phyloP scores from a whole-genome alignment of 2,329 filamentous ascomycete species.

The Talaromyces sp. region DNA sequence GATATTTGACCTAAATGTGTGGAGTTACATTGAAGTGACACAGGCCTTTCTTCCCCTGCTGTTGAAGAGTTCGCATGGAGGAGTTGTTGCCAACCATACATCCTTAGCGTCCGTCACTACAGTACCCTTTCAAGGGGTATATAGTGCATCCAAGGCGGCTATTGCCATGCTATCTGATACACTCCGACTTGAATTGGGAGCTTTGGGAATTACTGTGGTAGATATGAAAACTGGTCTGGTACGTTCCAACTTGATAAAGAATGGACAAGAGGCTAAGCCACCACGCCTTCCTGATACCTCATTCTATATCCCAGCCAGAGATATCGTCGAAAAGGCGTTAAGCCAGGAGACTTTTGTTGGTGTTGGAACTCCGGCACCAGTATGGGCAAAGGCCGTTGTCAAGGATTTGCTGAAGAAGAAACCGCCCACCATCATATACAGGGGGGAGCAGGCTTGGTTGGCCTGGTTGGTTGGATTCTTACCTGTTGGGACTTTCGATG shows the following conservation, averaged over 20 bases:
- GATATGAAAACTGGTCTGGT: constrained; percentile 1
- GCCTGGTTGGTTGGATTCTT: neutral
- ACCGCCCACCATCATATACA: constrained; percentile 1
- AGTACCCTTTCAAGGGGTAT: constrained; percentile 5
- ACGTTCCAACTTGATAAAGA: constrained; percentile 1
- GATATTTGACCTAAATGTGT: constrained; percentile 7
- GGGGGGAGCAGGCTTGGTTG: neutral
- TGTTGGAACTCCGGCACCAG: neutral
- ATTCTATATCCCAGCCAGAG: constrained; percentile 2
- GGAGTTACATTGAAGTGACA: neutral
- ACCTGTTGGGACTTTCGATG: constrained; percentile 3
- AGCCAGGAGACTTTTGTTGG: neutral
- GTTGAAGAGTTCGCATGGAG: neutral
- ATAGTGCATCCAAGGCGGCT: constrained; percentile 5
- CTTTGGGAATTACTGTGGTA: constrained; percentile 3
- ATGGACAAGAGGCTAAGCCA: neutral
- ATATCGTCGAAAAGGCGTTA: neutral
- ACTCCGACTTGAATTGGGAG: constrained; percentile 2
- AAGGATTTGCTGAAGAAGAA: neutral
- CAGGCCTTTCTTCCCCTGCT: constrained; percentile 3
- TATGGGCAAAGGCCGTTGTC: constrained; percentile 1
- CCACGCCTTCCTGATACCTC: constrained; percentile 2
- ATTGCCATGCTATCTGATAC: neutral
- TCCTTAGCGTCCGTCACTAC: neutral
- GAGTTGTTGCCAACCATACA: constrained; percentile 6